These are phyloP conservation scores for Uronychia binucleata DNA, from an alignment of 73 alveolate species.

Conservation along the genomic window DNA sequence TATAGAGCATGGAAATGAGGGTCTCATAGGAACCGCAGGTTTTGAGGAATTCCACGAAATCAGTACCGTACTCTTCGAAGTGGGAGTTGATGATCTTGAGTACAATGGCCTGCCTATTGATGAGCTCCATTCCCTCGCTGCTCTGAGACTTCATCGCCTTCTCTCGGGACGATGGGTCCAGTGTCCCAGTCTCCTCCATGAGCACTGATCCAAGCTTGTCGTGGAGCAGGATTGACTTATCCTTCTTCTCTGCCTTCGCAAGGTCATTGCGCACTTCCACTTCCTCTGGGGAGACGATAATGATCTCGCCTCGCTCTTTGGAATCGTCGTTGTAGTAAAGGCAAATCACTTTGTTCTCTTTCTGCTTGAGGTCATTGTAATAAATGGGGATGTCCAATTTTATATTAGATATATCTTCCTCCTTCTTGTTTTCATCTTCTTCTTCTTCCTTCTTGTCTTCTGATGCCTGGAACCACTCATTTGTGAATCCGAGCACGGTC, in stretches of 20 bases:
- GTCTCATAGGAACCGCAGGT: not conserved
- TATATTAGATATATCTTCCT: not conserved
- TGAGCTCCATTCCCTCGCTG: not conserved
- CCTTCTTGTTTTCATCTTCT: not conserved
- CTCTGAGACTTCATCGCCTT: not conserved
- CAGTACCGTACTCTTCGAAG: not conserved
- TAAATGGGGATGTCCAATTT: not conserved
- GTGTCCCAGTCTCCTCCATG: not conserved
- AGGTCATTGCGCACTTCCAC: not conserved
- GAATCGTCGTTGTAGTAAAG: constrained; percentile 30
- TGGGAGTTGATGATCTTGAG: not conserved
- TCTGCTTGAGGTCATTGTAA: not conserved
- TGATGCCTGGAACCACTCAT: constrained; percentile 11
- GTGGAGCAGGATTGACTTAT: not conserved
- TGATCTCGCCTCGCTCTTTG: constrained; percentile 38
- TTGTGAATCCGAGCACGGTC: constrained; percentile 49
- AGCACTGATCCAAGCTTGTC: not conserved
- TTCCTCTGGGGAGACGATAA: not conserved
- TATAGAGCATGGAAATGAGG: not conserved
- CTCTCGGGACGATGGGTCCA: not conserved
- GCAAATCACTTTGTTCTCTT: constrained; percentile 23
- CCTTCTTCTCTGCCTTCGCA: not conserved
- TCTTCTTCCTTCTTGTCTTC: constrained; percentile 12
- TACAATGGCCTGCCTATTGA: not conserved
- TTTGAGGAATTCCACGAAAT: not conserved